Conservation (phyloP, 768 basidiomycete species). For the Ephemerocybe angulata region DNA sequence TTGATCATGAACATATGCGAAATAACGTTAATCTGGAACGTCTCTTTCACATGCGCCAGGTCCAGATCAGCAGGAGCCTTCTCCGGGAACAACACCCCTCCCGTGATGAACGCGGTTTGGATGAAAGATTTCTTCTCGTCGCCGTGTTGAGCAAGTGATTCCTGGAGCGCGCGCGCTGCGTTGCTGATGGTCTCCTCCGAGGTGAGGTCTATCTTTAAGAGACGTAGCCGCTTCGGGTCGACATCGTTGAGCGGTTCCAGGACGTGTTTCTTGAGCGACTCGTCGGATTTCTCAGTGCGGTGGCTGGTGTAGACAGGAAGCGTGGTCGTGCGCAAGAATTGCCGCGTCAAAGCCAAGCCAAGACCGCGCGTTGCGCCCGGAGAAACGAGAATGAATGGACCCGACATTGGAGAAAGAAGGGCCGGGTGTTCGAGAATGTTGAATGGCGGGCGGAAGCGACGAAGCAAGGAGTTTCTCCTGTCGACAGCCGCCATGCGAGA, state of each 20-base stretch:
- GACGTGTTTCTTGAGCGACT: constrained; percentile 37
- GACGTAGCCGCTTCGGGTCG: constrained; percentile 40
- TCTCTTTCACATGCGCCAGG: constrained; percentile 34
- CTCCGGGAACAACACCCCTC: constrained; percentile 54
- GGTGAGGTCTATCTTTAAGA: constrained; percentile 49
- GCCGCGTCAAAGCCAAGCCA: constrained; percentile 51
- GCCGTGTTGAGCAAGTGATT: constrained; percentile 24
- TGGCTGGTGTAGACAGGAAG: constrained; percentile 56
- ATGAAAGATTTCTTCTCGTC: constrained; percentile 36
- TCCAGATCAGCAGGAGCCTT: constrained; percentile 49
- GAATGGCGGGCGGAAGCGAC: neutral
- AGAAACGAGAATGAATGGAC: constrained; percentile 49
- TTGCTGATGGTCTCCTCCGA: constrained; percentile 48
- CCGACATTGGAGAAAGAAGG: constrained; percentile 16
- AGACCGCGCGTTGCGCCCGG: constrained; percentile 55
- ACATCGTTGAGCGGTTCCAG: constrained; percentile 40
- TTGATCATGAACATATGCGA: constrained; percentile 60
- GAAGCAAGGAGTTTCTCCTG: neutral
- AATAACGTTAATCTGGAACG: constrained; percentile 57
- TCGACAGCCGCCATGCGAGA: neutral
- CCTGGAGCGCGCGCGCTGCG: constrained; percentile 41
- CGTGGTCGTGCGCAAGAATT: constrained; percentile 46
- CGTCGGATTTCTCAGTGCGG: constrained; percentile 33
- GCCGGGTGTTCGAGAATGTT: neutral
- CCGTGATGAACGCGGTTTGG: constrained; percentile 53